Evolutionary conservation across 2,329 filamentous ascomycete species (phyloP).

Genomic region (Sphaerulina vaccinii): DNA sequence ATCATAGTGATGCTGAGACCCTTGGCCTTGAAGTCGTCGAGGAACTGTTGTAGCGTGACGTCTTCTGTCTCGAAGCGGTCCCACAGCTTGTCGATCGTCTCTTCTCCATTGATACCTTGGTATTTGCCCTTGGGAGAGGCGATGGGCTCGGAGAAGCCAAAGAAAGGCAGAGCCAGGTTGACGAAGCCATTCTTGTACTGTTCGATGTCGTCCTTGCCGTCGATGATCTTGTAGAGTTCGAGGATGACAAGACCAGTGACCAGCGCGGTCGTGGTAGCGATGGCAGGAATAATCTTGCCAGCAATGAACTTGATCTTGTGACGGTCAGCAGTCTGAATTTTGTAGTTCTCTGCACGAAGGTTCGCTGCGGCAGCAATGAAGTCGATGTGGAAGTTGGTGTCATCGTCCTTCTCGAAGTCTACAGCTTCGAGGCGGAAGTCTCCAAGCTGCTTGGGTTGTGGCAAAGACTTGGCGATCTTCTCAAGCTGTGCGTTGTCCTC

Average conservation of each 20-base stretch:
- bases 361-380: conserved; percentile 98
- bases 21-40: conserved; percentile 76
- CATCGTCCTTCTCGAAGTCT: conserved; percentile 98
- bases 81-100: conserved; percentile 93
- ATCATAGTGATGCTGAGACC: conserved; percentile 88
- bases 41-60: conserved; percentile 78
- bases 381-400: conserved; percentile 96
- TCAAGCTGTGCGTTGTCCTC: conserved; percentile 76
- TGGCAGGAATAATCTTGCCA: conserved; percentile 98
- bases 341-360: conserved; percentile 95
- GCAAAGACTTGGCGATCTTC: conserved; percentile 69
- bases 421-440: conserved; percentile 89
- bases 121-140: conserved; percentile 91
- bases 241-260: conserved; percentile 91
- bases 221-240: conserved; percentile 94
- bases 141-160: conserved; percentile 97
- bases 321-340: conserved; percentile 84
- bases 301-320: conserved; percentile 99
- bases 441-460: conserved; percentile 73
- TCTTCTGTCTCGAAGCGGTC: conserved; percentile 91
- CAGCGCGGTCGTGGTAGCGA: conserved; percentile 93
- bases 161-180: conserved; percentile 94
- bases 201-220: conserved; percentile 94
- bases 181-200: conserved; percentile 99
- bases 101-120: conserved; percentile 71